Base-by-base conservation (phyloP, 352 stramenopile genomes). In the Phytophthora fragariae region DNA sequence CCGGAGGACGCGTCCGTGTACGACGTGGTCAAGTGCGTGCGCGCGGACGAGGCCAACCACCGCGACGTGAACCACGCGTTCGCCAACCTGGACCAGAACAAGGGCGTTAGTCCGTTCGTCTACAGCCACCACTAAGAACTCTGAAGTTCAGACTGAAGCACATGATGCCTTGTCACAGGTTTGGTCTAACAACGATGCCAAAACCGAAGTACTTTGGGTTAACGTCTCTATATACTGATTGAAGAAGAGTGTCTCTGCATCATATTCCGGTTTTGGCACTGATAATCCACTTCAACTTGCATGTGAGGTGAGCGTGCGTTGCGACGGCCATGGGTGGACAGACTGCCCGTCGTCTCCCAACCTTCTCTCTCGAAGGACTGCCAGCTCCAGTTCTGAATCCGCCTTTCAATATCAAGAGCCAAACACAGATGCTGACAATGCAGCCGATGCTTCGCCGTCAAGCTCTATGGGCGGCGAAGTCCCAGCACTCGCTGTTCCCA, bases 31-130 rank as follows among this genome's bases (percentile, higher is more conserved):
- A 85, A 97, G 62, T 93, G 89, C 49, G 80, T 98, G n/a, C 90
- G 92, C 35, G 91, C 88, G 11, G 92, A 98, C 57, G 92, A 97
- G 76, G 88, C 85, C 52, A 95, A 91, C 74, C 92, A 98, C 73
- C 80, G 92, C 61, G 85, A 97, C 55, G 89, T 97, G 57, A 98
- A 96, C 82, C 85, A 97, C 71, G 90, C 77, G 29, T 84, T 93
- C 55, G 83, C 81, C 12, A 68, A 76, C 14, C 58, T 88, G 54
- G 74, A 89, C 62, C 72, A 80, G 47, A 68, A 77, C 29, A 84
- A 82, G 41, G 79, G 64, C 54, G 81, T 88, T 47, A 86, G 71
- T n/a, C 81, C 81, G 10, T 86, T 69, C 53, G 67, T 75, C 58
- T 49, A 53, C 55, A 59, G 49, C 24, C 65, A 70, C 47, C 49